These are phyloP conservation scores for Candida pseudoviswanathii DNA, from an alignment of 1,139 yeast genomes.

Conservation along the genomic window DNA sequence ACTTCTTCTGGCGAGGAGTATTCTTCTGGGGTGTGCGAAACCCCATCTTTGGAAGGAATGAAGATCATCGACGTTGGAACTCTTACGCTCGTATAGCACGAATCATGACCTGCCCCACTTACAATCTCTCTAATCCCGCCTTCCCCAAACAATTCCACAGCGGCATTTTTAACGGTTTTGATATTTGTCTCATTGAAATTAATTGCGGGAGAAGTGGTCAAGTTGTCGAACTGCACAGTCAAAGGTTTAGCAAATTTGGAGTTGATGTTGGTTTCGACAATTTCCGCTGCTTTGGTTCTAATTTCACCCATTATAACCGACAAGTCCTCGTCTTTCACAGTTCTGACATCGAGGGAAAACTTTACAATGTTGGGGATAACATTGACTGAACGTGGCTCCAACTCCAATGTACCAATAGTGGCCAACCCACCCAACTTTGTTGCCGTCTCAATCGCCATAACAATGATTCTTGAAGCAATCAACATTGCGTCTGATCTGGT, in stretches of 20 bases:
- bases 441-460: constrained; percentile 59
- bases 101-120: constrained; percentile 78
- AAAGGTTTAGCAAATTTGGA: constrained; percentile 23
- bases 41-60: constrained; percentile 71
- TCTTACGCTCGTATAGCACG: constrained; percentile 56
- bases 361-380: constrained; percentile 65
- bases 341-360: constrained; percentile 62
- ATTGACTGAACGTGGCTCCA: constrained; percentile 63
- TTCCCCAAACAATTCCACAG: constrained; percentile 50
- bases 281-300: constrained; percentile 32
- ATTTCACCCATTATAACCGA: constrained; percentile 41
- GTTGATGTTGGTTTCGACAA: constrained; percentile 17
- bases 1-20: constrained; percentile 64
- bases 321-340: constrained; percentile 49
- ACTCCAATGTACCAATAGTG: constrained; percentile 58
- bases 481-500: constrained; percentile 64
- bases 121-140: constrained; percentile 47
- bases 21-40: constrained; percentile 69
- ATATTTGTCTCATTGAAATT: constrained; percentile 55
- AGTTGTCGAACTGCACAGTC: constrained; percentile 39
- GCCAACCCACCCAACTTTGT: constrained; percentile 52
- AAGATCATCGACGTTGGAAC: constrained; percentile 77
- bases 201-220: constrained; percentile 55
- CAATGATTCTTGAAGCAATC: constrained; percentile 58
- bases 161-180: constrained; percentile 52